These are phyloP conservation scores for Fusarium buxicola DNA, from an alignment of 2,329 filamentous ascomycete species.

Conservation along the genomic window DNA sequence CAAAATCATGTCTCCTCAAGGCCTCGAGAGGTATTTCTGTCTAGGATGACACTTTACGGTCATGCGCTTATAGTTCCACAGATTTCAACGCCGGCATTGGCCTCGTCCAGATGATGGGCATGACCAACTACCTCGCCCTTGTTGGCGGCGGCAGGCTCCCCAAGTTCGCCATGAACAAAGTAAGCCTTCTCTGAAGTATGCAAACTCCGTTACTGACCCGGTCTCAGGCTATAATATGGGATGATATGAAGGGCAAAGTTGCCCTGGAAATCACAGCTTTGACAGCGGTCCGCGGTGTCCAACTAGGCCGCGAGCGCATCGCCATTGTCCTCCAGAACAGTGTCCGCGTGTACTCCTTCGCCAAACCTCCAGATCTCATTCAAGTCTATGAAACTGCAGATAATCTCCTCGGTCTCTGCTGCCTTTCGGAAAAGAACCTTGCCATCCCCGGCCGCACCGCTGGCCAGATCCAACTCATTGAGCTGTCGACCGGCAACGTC, in stretches of 20 bases:
- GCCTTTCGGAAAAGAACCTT: constrained; percentile 77
- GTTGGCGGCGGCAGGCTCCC: constrained; percentile 89
- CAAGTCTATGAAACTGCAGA: constrained; percentile 86
- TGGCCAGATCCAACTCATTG: constrained; percentile 90
- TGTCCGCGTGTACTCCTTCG: constrained; percentile 83
- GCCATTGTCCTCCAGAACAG: constrained; percentile 85
- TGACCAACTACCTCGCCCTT: constrained; percentile 86
- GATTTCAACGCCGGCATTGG: constrained; percentile 87
- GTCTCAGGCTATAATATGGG: constrained; percentile 84
- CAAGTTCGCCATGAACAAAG: constrained; percentile 90
- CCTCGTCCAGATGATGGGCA: constrained; percentile 86
- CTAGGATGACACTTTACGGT: not conserved
- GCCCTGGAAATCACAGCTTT: constrained; percentile 84
- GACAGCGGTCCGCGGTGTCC: constrained; percentile 82
- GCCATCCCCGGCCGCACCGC: constrained; percentile 88
- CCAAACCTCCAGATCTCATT: constrained; percentile 75
- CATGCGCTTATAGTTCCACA: constrained; percentile 46
- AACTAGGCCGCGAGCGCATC: constrained; percentile 80
- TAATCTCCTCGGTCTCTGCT: constrained; percentile 85
- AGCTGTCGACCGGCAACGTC: constrained; percentile 81
- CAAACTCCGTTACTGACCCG: constrained; percentile 1
- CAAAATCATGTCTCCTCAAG: constrained; percentile 77
- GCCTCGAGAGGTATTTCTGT: constrained; percentile 58
- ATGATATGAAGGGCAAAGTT: constrained; percentile 80
- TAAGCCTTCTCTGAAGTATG: constrained; percentile 44